Base-by-base conservation (phyloP, 2,329 filamentous ascomycete species). In the Chaetomium strumarium region DNA sequence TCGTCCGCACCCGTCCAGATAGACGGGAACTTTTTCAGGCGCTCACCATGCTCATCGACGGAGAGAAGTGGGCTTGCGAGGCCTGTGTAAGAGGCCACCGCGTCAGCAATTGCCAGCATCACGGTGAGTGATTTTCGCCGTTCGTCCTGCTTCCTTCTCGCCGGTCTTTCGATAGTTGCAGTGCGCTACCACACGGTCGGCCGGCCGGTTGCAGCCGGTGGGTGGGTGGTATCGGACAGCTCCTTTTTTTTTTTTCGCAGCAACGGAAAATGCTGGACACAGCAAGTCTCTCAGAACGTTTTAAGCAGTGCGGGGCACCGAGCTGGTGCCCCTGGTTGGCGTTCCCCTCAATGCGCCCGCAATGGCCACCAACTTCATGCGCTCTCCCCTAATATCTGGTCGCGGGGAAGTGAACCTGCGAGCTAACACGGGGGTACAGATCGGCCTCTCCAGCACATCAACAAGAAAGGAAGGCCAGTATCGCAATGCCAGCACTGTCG, bases 401-500 rank as follows among this genome's bases (percentile, higher is more conserved):
- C 41, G 49, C 50, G 55, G 49, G 52, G 49, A 45, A 54, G 3
- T 24, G 42, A 31, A 29, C 19, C 41, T 10, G 19, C 46, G 31
- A 46, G 57, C 61, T 62, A 56, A 59, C 53, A 41, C 54, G 49
- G 48, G n/a, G 44, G 31, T 55, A 53, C 64, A 96, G 93, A 96
- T 71, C 89, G 92, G 62, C 88, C 88, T 60, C 81, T 97, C 60
- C 86, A 89, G 67, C 90, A 95, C 70, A 95, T 96, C 75, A 95
- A 95, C 72, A 96, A 95, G 72, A 97, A 97, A 77, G 92, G 92
- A 66, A 88, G 92, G 58, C 93, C 93, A 57, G 90, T 97, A 63
- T 96, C 93, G 64, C 93, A 99, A 84, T 99, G 93, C 74, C 83
- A 90, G 62, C 93, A 99, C 75, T 99, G 93, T 75, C 92, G 93